Conservation (phyloP, 305 asterid species). For the Fraxinus greggii region DNA sequence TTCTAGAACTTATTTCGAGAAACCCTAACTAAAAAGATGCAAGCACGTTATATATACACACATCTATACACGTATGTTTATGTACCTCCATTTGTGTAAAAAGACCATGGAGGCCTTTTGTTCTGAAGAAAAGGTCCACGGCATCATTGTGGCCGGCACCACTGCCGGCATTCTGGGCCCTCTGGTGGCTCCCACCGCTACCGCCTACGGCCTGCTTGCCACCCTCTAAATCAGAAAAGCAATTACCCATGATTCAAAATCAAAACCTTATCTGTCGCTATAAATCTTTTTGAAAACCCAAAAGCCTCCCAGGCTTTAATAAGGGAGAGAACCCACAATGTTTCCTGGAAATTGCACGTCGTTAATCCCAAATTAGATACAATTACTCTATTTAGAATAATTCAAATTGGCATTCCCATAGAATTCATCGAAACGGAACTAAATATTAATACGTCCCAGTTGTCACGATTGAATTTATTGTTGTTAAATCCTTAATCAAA, state of each 20-base stretch:
- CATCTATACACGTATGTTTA: neutral
- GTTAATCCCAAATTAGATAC: neutral
- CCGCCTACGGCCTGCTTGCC: constrained; percentile 79
- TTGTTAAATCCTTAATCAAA: neutral
- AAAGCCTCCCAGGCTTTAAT: neutral
- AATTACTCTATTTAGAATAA: neutral
- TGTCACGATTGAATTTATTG: neutral
- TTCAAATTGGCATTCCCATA: neutral
- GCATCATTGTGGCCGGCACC: constrained; percentile 56
- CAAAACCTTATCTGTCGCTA: neutral
- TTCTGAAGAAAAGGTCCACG: constrained; percentile 52
- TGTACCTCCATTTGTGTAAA: constrained; percentile 57
- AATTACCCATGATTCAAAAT: constrained; percentile 44
- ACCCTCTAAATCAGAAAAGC: constrained; percentile 65
- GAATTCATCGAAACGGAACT: neutral
- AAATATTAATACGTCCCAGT: neutral
- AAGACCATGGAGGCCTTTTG: constrained; percentile 53
- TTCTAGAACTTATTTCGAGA: neutral
- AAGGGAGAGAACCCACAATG: neutral
- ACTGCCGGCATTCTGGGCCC: constrained; percentile 21
- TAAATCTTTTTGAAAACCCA: neutral
- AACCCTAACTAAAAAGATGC: neutral
- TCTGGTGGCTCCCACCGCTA: constrained; percentile 22
- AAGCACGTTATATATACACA: neutral
- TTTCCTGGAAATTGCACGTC: neutral